Base-by-base conservation (phyloP, 1,284 basidiomycete species). In the Boletus semigastroideus region DNA sequence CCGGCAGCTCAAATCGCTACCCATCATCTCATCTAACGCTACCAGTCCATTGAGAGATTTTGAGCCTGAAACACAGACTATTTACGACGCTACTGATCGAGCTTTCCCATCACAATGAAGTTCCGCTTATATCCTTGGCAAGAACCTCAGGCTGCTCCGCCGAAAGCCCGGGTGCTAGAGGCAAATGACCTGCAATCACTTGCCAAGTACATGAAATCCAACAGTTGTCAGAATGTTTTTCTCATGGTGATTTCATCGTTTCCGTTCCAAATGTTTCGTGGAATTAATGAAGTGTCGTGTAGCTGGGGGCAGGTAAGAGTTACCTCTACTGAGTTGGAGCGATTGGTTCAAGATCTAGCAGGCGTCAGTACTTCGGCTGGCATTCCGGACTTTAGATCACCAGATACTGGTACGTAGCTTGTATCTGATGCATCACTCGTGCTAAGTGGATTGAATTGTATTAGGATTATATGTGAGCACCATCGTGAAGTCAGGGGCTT, bases 361-460 rank as follows among this genome's bases (percentile, higher is more conserved):
- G 87, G 87, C 42, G 78, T 90, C 33, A 89, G 86, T 59, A 90
- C 88, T 4, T 79, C 87, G 33, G 88, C 88, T 57, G 88, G 88
- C 2, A 91, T 91, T 30, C 88, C 88, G 3, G 89, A 91, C 67
- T 91, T 90, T 63, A 75, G 89, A 57, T 90, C 87, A 22, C 87
- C 87, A 5, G 78, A 82, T 31, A 91, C 88, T 54, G 88, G 87
- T 81, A 55, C 42, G 76, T 64, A 16, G 33, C 27, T 31, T 20
- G 30, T 28, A 31, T 17, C 20, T 33, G 19, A 22, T 37, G 20
- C 33, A 17, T 44, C 36, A 12, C 22, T 34, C 11, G 31, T n/a
- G 19, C 41, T 52, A 30, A 31, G 27, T 25, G 17, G 14, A 8
- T 36, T 25, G 22, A 38, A 42, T 31, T 7, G 34, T 27, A 10